phyloP scores from a whole-genome alignment of 2,329 filamentous ascomycete species.

The Colletotrichum eremochloae region DNA sequence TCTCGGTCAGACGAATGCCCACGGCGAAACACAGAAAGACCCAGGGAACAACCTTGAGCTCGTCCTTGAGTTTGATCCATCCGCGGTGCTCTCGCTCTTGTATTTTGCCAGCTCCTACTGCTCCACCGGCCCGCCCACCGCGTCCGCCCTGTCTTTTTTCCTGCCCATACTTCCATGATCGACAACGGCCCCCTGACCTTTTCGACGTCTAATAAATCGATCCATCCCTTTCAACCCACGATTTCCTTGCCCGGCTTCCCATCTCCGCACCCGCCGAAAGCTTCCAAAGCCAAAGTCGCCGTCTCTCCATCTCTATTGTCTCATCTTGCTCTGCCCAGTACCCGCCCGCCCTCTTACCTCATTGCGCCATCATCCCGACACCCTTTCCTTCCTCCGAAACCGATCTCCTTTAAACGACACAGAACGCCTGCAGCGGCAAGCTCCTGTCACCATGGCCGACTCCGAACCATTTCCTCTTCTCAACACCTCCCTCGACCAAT shows the following conservation, averaged over 20 bases:
- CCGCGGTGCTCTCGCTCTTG: conserved; percentile 10
- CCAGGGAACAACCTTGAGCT: conserved; percentile 39
- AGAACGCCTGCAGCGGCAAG: conserved; percentile 20
- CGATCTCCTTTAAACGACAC: conserved; percentile 33
- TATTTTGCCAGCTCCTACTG: conserved; percentile 26
- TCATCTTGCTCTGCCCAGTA: not conserved
- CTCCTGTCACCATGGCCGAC: conserved; percentile 32
- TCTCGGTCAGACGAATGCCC: conserved; percentile 39
- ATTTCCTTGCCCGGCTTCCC: conserved; percentile 10
- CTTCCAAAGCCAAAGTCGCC: conserved; percentile 29
- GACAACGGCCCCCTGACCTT: conserved; percentile 34
- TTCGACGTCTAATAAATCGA: conserved; percentile 34
- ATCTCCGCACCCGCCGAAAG: conserved; percentile 20
- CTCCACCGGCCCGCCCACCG: conserved; percentile 37
- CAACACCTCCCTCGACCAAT: conserved; percentile 64
- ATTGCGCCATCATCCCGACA: conserved; percentile 19
- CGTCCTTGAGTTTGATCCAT: conserved; percentile 14
- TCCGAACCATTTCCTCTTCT: conserved; percentile 69
- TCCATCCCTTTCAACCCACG: conserved; percentile 31
- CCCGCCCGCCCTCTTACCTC: conserved; percentile 9
- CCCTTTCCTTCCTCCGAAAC: conserved; percentile 6
- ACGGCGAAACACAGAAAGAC: conserved; percentile 39
- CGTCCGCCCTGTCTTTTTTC: conserved; percentile 30
- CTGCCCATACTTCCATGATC: conserved; percentile 38
- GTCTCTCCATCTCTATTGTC: not conserved